Evolutionary conservation across 257 asterid genomes (phyloP), one percentile per base, ranked within the genome.

Genomic region (Coffea eugenioides): DNA sequence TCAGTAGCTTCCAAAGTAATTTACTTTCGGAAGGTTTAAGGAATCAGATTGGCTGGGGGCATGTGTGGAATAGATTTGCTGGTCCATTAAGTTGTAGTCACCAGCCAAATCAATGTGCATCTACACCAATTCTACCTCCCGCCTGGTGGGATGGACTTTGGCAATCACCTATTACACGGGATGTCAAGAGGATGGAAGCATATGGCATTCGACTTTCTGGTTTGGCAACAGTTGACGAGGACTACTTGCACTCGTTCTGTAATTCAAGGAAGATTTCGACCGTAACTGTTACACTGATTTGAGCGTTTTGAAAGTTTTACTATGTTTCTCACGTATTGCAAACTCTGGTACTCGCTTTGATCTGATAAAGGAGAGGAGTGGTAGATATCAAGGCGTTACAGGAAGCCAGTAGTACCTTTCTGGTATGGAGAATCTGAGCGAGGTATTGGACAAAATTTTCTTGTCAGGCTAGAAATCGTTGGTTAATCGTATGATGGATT

Each of bases 131-230:
- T 75, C 97, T 95, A 59, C 95, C 99, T 66, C 96, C 96, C 6
- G 98, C 88, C 23, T 93, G 99, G 99, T 95, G 99, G 98, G 99
- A 93, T 76, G 97, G 97, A 23, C 90, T 95, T 41, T 95, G 99
- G 98, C 99, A 95, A 76, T 95, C 99, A 9, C 97, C 99, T n/a
- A 86, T 91, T 65, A 91, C 90, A 27, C 97, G 97, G 3, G 98
- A 95, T 48, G 59, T 85, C 34, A 89, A 48, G 71, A 87, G 92
- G 83, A 90, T 93, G 97, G 96, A 92, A 82, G 85, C 91, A 11
- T 93, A 91, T 73, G 99, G 99, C 78, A 70, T 95, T 72, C 88
- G 77, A 6, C 89, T 93, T 48, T 91, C 97, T 5, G 94, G 93
- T 46, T 82, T 92, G 69, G 97, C 98, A 57, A 91, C 97, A 11